Evolutionary conservation across 768 basidiomycete species (phyloP).

Genomic region (Dictyophora rubrovolvata): DNA sequence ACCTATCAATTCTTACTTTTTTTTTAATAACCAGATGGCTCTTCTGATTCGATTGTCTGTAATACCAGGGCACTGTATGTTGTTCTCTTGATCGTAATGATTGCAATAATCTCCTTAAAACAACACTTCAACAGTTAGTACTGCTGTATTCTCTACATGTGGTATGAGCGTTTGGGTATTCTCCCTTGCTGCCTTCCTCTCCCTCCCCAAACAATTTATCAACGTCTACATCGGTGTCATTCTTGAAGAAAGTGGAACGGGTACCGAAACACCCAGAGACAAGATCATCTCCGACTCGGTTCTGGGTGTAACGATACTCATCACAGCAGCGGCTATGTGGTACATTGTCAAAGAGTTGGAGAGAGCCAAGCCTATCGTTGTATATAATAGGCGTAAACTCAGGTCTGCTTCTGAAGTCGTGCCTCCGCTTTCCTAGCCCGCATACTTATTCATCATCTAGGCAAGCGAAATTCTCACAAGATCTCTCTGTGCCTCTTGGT

Average conservation of each 20-base stretch:
- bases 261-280: conserved; percentile 34
- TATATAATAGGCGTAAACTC: conserved; percentile 61
- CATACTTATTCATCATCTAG: conserved; percentile 22
- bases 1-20: conserved; percentile 6
- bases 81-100: neutral
- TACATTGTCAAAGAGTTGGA: conserved; percentile 71
- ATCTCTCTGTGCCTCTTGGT: conserved; percentile 5
- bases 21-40: conserved; percentile 35
- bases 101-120: conserved; percentile 6
- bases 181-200: conserved; percentile 67
- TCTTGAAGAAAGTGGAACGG: conserved; percentile 33
- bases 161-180: conserved; percentile 79
- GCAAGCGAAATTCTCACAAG: conserved; percentile 41
- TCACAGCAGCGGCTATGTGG: conserved; percentile 75
- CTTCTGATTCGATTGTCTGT: conserved; percentile 69
- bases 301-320: conserved; percentile 52
- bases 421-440: neutral
- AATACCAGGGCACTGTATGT: conserved; percentile 78
- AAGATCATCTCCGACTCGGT: conserved; percentile 62
- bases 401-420: conserved; percentile 30
- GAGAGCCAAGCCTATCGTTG: conserved; percentile 52
- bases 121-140: conserved; percentile 48
- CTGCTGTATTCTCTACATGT: conserved; percentile 79
- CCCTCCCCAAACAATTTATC: conserved; percentile 84
- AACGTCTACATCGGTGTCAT: conserved; percentile 86